phyloP scores from a whole-genome alignment of 2,329 filamentous ascomycete species.

The Diaporthe eres region DNA sequence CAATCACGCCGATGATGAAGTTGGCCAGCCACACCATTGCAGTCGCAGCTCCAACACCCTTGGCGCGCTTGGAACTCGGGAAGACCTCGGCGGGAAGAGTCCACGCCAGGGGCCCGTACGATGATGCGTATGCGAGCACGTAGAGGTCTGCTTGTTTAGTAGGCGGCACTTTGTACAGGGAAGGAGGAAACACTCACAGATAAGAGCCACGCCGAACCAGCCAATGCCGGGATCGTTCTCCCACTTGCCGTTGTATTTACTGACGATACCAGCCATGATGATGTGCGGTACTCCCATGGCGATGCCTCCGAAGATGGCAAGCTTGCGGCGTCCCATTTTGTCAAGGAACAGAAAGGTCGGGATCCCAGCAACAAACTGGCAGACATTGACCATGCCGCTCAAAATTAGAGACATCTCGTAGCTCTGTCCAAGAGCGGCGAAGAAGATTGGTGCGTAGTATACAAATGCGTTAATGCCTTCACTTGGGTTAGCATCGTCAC shows the following conservation, averaged over 20 bases:
- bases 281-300: slow-evolving; percentile 44
- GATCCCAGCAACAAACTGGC: slow-evolving; percentile 50
- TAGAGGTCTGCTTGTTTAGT: slow-evolving; percentile 45
- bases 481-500: neutral
- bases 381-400: slow-evolving; percentile 53
- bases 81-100: slow-evolving; percentile 55
- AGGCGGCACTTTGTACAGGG: neutral
- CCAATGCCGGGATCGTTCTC: slow-evolving; percentile 6
- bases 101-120: slow-evolving; percentile 54
- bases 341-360: slow-evolving; percentile 50
- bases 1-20: slow-evolving; percentile 62
- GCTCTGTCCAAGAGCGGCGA: slow-evolving; percentile 47
- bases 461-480: slow-evolving; percentile 46
- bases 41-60: slow-evolving; percentile 53
- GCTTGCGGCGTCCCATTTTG: slow-evolving; percentile 49
- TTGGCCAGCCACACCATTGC: slow-evolving; percentile 54
- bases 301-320: slow-evolving; percentile 50
- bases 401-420: slow-evolving; percentile 50
- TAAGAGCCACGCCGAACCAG: slow-evolving; percentile 31
- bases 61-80: slow-evolving; percentile 51
- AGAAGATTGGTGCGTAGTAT: slow-evolving; percentile 49
- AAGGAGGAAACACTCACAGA: neutral
- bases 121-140: slow-evolving; percentile 50
- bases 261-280: slow-evolving; percentile 38
- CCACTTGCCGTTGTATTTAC: slow-evolving; percentile 21